Evolutionary conservation across 352 stramenopile genomes (phyloP), one percentile per base, ranked within the genome.

Genomic region (Pythium guiyangense): DNA sequence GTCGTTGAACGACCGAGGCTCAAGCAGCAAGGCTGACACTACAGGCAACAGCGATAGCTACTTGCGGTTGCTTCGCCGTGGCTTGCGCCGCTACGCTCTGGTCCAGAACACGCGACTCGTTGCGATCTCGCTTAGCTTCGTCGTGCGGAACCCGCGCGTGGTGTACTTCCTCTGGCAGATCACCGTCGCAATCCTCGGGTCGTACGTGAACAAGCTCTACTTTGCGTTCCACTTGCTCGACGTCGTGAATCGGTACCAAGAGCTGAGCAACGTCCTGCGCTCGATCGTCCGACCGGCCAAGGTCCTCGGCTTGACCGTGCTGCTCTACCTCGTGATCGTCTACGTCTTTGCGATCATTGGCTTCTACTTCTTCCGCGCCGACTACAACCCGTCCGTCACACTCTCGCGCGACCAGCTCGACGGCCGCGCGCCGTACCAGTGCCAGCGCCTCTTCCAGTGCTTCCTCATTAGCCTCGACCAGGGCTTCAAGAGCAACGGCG

Each of bases 191-290:
- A 70, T 90, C 20, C 60, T 86, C 14, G 79, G 79, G 4, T 70
- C 77, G 35, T 84, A 83, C 50, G 59, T 92, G 18, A 83, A 86
- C 66, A 86, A 84, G 39, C 73, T 92, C 37, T 92, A 79, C 68
- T 92, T 92, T 53, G 72, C 79, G 22, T 89, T 90, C 44, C 77
- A 90, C 44, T 47, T 92, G 20, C 66, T 92, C 10, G 81, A 92
- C 54, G 63, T 90, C 37, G 69, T 92, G n/a, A 86, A 90, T 44
- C 75, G 77, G n/a, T 92, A 84, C 55, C 81, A 86, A 48, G 74
- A 85, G 31, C 69, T 89, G 4, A 85, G 83, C 56, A 85, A 89
- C 51, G 81, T 92, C 1, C 44, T 89, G 15, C 71, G 77, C 20
- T 86, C 81, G 6, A 85, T 90, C 34, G 71, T 82, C 18, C 64